These are phyloP conservation scores for Cardiosporidium cionae DNA, from an alignment of 169 alveolate genomes.

Conservation along the genomic window DNA sequence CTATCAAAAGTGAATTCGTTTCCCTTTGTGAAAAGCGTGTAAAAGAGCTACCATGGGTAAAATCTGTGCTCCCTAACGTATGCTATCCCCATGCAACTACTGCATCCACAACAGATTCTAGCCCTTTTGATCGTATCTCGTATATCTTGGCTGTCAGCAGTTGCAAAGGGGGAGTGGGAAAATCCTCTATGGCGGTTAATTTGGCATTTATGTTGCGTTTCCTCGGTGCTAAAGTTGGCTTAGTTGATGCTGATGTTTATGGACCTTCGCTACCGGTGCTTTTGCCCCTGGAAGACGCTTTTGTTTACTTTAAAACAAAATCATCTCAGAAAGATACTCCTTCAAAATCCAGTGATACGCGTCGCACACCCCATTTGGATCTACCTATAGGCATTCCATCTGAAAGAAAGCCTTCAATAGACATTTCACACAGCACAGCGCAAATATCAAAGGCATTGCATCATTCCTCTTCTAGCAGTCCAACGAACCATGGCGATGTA, in stretches of 20 bases:
- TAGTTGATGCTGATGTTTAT: constrained; percentile 86
- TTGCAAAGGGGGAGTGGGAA: constrained; percentile 97
- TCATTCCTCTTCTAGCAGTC: too few relatives aligned
- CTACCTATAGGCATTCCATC: constrained; percentile 9
- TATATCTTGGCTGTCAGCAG: constrained; percentile 80
- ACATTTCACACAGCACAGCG: too few relatives aligned
- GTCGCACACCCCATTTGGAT: too few relatives aligned
- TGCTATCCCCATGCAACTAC: constrained; percentile 12
- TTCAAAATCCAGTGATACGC: too few relatives aligned
- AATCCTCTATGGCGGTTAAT: constrained; percentile 83
- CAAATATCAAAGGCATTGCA: too few relatives aligned
- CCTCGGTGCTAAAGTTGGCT: constrained; percentile 78
- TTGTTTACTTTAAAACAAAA: constrained; percentile 17
- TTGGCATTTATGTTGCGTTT: constrained; percentile 70
- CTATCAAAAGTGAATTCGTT: constrained; percentile 53
- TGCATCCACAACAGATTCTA: background rate
- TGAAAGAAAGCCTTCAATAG: background rate
- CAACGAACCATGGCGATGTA: too few relatives aligned
- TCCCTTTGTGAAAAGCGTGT: constrained; percentile 34
- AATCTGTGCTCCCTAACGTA: constrained; percentile 30
- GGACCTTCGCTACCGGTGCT: constrained; percentile 88
- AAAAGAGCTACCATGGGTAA: constrained; percentile 40
- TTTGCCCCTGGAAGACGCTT: constrained; percentile 44
- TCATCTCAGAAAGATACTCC: too few relatives aligned
- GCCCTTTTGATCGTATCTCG: constrained; percentile 4